Percentiles rank a stretch among this genome's conserved stretches.
Conservation (phyloP, 768 basidiomycete genomes). For the Leccinum disarticulatum region DNA sequence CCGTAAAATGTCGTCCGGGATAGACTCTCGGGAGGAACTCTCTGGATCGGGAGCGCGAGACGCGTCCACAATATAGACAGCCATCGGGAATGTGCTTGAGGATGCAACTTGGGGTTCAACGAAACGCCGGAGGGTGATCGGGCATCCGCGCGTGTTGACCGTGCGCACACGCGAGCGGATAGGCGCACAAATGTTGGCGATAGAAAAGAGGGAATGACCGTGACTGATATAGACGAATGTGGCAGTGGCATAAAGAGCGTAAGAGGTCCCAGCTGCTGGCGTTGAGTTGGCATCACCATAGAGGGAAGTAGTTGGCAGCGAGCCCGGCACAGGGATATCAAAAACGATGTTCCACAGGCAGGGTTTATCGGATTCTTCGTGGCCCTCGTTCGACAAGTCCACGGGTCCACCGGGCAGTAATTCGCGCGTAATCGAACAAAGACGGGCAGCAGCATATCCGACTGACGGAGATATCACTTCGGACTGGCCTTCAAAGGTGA, state of each 20-base stretch:
- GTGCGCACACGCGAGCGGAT: slow-evolving; percentile 47
- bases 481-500: slow-evolving; percentile 86
- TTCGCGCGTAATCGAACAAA: slow-evolving; percentile 66
- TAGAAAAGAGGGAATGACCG: slow-evolving; percentile 40
- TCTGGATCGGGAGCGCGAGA: slow-evolving; percentile 22
- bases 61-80: slow-evolving; percentile 47
- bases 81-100: slow-evolving; percentile 31
- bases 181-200: slow-evolving; percentile 56
- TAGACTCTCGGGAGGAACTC: slow-evolving; percentile 22
- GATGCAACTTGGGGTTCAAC: slow-evolving; percentile 40
- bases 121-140: slow-evolving; percentile 56
- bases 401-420: slow-evolving; percentile 49
- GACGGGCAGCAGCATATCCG: slow-evolving; percentile 67
- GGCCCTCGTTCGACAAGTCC: slow-evolving; percentile 63
- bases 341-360: slow-evolving; percentile 77
- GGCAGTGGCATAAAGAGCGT: slow-evolving; percentile 66
- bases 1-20: slow-evolving; percentile 55
- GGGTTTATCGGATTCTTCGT: slow-evolving; percentile 53
- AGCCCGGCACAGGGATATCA: slow-evolving; percentile 83
- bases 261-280: slow-evolving; percentile 58
- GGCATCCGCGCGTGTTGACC: slow-evolving; percentile 38
- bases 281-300: slow-evolving; percentile 40
- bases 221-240: slow-evolving; percentile 53
- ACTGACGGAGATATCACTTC: slow-evolving; percentile 65
- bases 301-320: slow-evolving; percentile 68